These are phyloP conservation scores for Podospora conica DNA, from an alignment of 495 filamentous ascomycete species.

Conservation along the genomic window DNA sequence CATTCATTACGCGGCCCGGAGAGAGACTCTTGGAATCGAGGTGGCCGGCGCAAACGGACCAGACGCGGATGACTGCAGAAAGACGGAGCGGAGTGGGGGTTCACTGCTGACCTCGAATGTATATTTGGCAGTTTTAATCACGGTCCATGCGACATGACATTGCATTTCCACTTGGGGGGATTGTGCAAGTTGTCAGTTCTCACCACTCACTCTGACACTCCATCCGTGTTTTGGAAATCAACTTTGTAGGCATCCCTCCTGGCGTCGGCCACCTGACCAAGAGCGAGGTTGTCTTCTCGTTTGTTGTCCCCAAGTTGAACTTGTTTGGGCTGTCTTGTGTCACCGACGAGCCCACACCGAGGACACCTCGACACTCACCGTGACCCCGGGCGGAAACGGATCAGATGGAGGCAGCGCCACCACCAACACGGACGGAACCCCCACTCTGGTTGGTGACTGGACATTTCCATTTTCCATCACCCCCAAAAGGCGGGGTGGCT, in stretches of 20 bases:
- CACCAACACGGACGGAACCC: neutral
- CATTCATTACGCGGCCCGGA: neutral
- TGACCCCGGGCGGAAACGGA: neutral
- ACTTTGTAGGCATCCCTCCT: too few relatives aligned
- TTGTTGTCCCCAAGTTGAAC: too few relatives aligned
- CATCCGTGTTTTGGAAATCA: too few relatives aligned
- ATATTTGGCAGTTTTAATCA: neutral
- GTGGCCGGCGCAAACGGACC: neutral
- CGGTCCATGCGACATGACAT: neutral
- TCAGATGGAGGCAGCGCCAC: neutral
- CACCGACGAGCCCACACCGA: neutral
- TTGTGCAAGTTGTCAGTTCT: neutral
- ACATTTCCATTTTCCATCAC: neutral
- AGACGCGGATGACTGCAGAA: neutral
- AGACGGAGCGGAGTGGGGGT: neutral
- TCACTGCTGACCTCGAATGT: neutral
- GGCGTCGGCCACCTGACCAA: too few relatives aligned
- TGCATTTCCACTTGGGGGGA: too few relatives aligned
- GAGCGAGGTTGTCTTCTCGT: too few relatives aligned
- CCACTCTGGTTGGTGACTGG: neutral
- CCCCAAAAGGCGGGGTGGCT: slow-evolving; percentile 4
- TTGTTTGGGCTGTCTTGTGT: too few relatives aligned
- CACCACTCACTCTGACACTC: too few relatives aligned
- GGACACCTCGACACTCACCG: neutral
- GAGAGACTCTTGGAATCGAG: neutral